phyloP scores from a whole-genome alignment of 2,329 filamentous ascomycete species.

The Pleomassaria siparia region DNA sequence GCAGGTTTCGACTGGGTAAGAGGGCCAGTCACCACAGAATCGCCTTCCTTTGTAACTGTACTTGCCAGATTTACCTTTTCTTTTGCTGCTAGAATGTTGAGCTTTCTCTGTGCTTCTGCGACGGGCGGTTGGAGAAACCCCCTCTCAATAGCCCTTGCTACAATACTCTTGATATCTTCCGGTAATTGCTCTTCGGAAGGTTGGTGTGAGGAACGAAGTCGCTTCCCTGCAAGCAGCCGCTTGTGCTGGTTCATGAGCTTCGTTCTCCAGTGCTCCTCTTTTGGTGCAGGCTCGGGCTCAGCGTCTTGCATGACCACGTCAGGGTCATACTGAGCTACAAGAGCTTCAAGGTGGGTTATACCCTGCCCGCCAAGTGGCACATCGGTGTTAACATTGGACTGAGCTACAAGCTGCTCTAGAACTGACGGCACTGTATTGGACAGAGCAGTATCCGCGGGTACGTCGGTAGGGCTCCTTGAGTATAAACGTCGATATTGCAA shows the following conservation, averaged over 20 bases:
- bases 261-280: conserved; percentile 10
- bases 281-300: not conserved
- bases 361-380: not conserved
- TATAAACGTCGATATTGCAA: too few relatives aligned
- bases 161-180: conserved; percentile 8
- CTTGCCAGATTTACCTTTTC: not conserved
- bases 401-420: not conserved
- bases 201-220: conserved; percentile 2
- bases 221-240: conserved; percentile 11
- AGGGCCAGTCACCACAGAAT: not conserved
- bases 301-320: not conserved
- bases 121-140: conserved; percentile 9
- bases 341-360: not conserved
- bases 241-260: conserved; percentile 21
- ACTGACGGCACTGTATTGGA: not conserved
- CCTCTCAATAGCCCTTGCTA: conserved; percentile 10
- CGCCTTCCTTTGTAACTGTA: not conserved
- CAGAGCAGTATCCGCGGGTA: not conserved
- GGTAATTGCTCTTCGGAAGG: not conserved
- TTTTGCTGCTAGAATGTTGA: not conserved
- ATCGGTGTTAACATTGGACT: not conserved
- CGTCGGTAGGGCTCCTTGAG: not conserved
- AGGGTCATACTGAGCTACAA: not conserved
- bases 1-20: not conserved
- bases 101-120: conserved; percentile 5